Evolutionary conservation across 106 monocot genomes (phyloP).

Genomic region (Phalaenopsis equestris): DNA sequence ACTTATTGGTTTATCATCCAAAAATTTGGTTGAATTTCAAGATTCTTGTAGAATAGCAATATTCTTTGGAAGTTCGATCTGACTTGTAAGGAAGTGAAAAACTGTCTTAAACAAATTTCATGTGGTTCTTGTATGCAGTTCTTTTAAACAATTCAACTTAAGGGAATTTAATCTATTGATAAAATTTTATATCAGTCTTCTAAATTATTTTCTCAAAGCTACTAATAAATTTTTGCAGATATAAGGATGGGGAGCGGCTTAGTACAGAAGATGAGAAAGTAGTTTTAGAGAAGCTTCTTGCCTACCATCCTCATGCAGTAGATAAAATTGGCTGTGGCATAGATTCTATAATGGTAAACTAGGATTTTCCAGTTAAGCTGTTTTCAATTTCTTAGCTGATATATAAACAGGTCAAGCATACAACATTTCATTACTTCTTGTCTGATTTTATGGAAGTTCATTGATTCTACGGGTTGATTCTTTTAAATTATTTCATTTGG

Average conservation of each 20-base stretch:
- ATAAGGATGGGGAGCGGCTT: conserved; percentile 56
- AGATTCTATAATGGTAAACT: conserved; percentile 71
- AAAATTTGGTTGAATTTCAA: too few relatives aligned
- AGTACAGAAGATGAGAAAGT: conserved; percentile 53
- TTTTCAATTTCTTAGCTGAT: neutral
- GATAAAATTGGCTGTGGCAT: conserved; percentile 86
- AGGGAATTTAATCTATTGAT: neutral
- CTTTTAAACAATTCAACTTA: too few relatives aligned
- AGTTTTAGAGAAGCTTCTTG: conserved; percentile 71
- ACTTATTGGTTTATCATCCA: too few relatives aligned
- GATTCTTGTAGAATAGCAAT: too few relatives aligned
- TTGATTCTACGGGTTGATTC: neutral
- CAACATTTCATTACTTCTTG: neutral
- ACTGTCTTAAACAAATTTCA: too few relatives aligned
- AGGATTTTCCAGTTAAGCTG: neutral
- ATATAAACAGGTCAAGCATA: neutral
- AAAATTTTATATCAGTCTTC: neutral
- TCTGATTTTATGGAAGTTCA: neutral
- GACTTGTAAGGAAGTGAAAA: too few relatives aligned
- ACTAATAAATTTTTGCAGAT: conserved; percentile 28
- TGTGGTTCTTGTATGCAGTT: too few relatives aligned
- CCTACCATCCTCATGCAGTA: conserved; percentile 65
- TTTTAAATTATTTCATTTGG: neutral
- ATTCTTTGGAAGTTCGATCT: too few relatives aligned
- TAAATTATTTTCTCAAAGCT: neutral